Base-by-base conservation (phyloP, 2,329 filamentous ascomycete genomes). In the Exophiala oligosperma region DNA sequence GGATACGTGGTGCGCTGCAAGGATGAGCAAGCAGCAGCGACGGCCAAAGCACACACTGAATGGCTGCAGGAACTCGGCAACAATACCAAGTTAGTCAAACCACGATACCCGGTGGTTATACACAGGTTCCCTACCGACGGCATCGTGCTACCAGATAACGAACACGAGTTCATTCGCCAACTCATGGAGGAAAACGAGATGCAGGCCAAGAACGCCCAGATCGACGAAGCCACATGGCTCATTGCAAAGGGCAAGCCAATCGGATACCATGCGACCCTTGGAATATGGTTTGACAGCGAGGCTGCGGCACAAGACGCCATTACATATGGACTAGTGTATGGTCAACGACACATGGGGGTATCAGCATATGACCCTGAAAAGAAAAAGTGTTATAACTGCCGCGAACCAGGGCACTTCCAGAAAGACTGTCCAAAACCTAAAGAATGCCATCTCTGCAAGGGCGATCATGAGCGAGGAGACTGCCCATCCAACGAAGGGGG, bases 251-350 rank as follows among this genome's bases (percentile, higher is more conserved):
- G 68, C 52, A 66, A 60, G 21, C 32, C 47, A 0, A 29, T 71
- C 2, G 66, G 65, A 9, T 62, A 46, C 17, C 66, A 62, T 9
- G 65, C 59, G 24, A 68, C 60, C 1, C 47, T 69, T 2, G 67
- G 62, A 11, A 67, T 69, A 52, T 71, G 61, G 65, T 59, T 71
- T 12, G 53, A 71, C 52, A 62, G 54, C 5, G 38, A 70, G 49
- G 65, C 58, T 48, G 67, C 67, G 14, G 63, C 67, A 59, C 63
- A 21, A 29, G 32, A 35, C 7, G 62, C 66, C 1, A 62, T 68
- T 2, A 54, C 56, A 1, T 62, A 69, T 17, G 54, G 65, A 14
- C 49, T 71, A 1, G 12, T 55, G 52, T 43, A 43, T 43, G 40
- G 40, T 6, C 50, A 65, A 49, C 48, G 60, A n/a, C 68, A 64